Evolutionary conservation across 169 alveolate genomes (phyloP).

Genomic region (Cryptosporidium xiaoi): DNA sequence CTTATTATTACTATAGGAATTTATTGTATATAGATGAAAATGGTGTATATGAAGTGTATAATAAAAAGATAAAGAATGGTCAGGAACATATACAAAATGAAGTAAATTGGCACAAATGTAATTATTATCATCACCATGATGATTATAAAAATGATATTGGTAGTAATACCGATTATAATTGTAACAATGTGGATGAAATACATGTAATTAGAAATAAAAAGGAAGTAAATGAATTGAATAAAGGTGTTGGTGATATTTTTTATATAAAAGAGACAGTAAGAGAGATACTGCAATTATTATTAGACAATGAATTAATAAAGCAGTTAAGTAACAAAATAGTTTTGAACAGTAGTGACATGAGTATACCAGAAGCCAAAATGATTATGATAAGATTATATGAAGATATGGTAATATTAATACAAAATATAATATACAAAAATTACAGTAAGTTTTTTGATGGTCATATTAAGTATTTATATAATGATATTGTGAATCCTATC

Average conservation of each 20-base stretch:
- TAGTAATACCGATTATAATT: background rate
- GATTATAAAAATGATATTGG: background rate
- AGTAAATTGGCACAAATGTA: background rate
- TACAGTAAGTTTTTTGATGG: conserved; percentile 4
- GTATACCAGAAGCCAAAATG: background rate
- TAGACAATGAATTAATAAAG: conserved; percentile 21
- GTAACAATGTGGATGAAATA: background rate
- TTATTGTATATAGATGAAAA: conserved; percentile 38
- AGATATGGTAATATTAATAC: conserved; percentile 1
- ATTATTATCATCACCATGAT: conserved; percentile 23
- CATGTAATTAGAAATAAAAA: background rate
- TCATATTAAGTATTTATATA: background rate
- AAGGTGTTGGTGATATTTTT: background rate
- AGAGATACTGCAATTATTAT: background rate
- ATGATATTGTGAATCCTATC: conserved; percentile 32
- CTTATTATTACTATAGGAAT: conserved; percentile 43
- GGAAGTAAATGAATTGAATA: background rate
- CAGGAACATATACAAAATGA: background rate
- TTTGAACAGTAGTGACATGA: too few relatives aligned
- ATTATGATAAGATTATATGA: background rate
- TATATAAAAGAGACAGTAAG: background rate
- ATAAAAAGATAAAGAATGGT: background rate
- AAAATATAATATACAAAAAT: conserved; percentile 6
- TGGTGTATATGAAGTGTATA: background rate
- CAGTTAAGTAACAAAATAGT: background rate